Evolutionary conservation across 352 stramenopile genomes (phyloP), one percentile per base, ranked within the genome.

Genomic region (Phytophthora sansomeana): DNA sequence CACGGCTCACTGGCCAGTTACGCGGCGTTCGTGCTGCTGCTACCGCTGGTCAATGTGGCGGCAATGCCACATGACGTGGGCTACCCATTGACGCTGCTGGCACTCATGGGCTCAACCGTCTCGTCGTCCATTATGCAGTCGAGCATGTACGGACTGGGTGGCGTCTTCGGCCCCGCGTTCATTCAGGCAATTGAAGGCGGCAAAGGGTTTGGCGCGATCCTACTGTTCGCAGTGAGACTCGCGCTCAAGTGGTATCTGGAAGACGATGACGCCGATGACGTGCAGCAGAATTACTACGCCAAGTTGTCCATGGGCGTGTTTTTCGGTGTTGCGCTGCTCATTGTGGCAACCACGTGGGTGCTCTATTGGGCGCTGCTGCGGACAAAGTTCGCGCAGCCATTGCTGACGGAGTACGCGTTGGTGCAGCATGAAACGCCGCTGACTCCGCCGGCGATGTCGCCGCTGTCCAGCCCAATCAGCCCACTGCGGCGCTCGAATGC

Each of bases 181-280:
- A 80, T 93, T 36, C 86, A 95, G 52, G 84, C 86, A 4, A 84
- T 95, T 38, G 86, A 95, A 49, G 83, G 79, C 30, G 86, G 86
- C 47, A 95, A 93, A 58, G 86, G 82, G 21, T 92, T 90, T 38
- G 80, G 86, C 24, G 86, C 86, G 11, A 88, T 92, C 42, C 36
- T 94, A 42, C 63, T 94, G 11, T 91, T 92, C 44, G 63, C 79
- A 17, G 78, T 89, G 33, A 80, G 86, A 46, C 60, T 94, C 16
- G 50, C 41, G 19, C 67, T 91, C 26, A 94, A 92, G 54, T 81
- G 81, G 75, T 71, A 71, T 47, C 80, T 83, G 47, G 57, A 80
- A 52, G 46, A n/a, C 10, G 49, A 50, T 26, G n/a, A 10, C 13
- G 41, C 39, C 35, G 54, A 44, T 35, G 32, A 13, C 7, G 7